Conservation (phyloP, 2,329 filamentous ascomycete genomes). For the Hypoxylon sp. region DNA sequence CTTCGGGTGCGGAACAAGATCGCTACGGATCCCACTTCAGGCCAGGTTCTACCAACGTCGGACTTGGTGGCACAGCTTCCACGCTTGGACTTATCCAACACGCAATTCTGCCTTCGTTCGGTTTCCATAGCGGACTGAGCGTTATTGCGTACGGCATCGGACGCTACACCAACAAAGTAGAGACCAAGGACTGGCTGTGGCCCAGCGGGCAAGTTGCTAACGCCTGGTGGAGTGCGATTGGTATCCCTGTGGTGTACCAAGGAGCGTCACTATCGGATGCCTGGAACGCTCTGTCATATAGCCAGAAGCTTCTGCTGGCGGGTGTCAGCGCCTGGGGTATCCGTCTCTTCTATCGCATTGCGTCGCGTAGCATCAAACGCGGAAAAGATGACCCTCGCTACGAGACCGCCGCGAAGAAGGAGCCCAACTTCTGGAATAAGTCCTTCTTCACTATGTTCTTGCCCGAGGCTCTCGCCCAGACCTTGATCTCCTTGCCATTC, state of each 20-base stretch:
- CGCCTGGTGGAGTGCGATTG: conserved; percentile 70
- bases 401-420: conserved; percentile 59
- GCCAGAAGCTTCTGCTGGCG: conserved; percentile 66
- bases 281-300: conserved; percentile 61
- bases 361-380: conserved; percentile 60
- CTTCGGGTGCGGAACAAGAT: conserved; percentile 38
- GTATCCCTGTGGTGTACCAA: conserved; percentile 60
- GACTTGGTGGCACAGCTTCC: conserved; percentile 39
- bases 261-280: conserved; percentile 60
- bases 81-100: conserved; percentile 64
- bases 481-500: conserved; percentile 67
- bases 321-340: conserved; percentile 69
- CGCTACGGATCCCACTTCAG: conserved; percentile 44
- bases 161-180: conserved; percentile 64
- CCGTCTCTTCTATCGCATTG: conserved; percentile 66
- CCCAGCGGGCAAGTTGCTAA: conserved; percentile 65
- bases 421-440: conserved; percentile 68
- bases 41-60: conserved; percentile 22
- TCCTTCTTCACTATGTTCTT: conserved; percentile 66
- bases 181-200: conserved; percentile 72
- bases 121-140: conserved; percentile 64
- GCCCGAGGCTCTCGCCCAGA: conserved; percentile 68
- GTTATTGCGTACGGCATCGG: conserved; percentile 64
- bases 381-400: conserved; percentile 69
- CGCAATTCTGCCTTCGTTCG: conserved; percentile 65